phyloP scores from a whole-genome alignment of 2,329 filamentous ascomycete species.

The Exophiala aquamarina region DNA sequence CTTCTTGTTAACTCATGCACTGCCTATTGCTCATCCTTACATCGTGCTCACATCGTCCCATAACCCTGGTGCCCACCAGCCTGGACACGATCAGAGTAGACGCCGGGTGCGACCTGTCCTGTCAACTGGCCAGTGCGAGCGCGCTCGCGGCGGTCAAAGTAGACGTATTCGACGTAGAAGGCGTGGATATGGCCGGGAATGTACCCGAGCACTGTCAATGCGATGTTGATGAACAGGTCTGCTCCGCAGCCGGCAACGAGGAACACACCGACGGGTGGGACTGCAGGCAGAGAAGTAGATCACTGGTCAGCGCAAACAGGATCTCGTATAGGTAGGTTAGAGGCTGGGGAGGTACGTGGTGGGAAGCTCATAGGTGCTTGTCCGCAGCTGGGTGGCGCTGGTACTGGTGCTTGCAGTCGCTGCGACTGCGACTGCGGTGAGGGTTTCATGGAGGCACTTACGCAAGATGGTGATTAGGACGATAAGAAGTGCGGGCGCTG shows the following conservation, averaged over 20 bases:
- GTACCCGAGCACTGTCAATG: conserved; percentile 74
- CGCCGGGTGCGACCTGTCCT: conserved; percentile 20
- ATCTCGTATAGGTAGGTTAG: too few species aligned
- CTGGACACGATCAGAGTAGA: conserved; percentile 28
- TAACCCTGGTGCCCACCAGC: conserved; percentile 24
- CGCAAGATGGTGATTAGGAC: conserved; percentile 30
- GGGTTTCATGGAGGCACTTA: conserved; percentile 11
- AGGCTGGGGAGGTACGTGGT: too few species aligned
- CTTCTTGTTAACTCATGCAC: too few species aligned
- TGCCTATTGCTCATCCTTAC: neutral
- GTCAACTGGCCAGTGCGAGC: conserved; percentile 25
- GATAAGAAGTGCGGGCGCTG: conserved; percentile 27
- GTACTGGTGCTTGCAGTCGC: too few species aligned
- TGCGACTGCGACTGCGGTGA: neutral
- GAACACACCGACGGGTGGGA: conserved; percentile 89
- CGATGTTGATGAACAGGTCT: conserved; percentile 88
- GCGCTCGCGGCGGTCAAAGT: conserved; percentile 29
- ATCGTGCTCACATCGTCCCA: conserved; percentile 21
- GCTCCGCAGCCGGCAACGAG: conserved; percentile 86
- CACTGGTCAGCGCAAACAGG: too few species aligned
- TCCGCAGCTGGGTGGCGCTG: too few species aligned
- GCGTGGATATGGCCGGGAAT: conserved; percentile 51
- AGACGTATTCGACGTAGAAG: conserved; percentile 31
- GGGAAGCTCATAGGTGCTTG: too few species aligned
- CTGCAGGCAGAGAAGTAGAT: conserved; percentile 12